Conservation (phyloP, 2,329 filamentous ascomycete species). For the Stagonosporopsis vannaccii region DNA sequence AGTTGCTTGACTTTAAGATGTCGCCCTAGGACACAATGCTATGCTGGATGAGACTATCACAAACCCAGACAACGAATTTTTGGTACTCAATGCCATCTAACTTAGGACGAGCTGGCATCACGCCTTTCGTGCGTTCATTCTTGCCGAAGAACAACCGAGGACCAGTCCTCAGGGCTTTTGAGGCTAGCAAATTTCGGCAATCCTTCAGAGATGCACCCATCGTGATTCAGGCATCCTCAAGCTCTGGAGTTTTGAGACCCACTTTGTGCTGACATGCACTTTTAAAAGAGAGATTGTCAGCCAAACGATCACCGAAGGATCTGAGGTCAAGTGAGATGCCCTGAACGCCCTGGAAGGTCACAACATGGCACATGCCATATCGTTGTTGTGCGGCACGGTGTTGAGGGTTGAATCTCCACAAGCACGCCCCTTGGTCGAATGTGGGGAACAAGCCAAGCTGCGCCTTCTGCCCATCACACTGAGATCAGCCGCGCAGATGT, state of each 20-base stretch:
- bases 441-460: background rate
- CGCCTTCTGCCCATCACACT: background rate
- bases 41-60: background rate
- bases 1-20: background rate
- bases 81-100: background rate
- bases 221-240: background rate
- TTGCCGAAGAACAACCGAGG: background rate
- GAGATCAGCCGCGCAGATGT: background rate
- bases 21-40: background rate
- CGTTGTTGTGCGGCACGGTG: conserved; percentile 1
- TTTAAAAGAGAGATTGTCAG: background rate
- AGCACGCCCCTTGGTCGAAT: background rate
- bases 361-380: background rate
- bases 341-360: too few species aligned
- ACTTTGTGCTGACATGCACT: conserved; percentile 6
- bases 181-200: background rate
- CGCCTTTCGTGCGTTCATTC: background rate
- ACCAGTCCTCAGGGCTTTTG: background rate
- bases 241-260: background rate
- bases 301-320: background rate
- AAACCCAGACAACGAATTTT: too few species aligned
- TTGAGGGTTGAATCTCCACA: conserved; percentile 12
- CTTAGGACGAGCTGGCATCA: background rate
- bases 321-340: background rate
- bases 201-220: background rate